These are phyloP conservation scores for Pontederia crassipes DNA, from an alignment of 176 grass and related monocot genomes.

Conservation along the genomic window DNA sequence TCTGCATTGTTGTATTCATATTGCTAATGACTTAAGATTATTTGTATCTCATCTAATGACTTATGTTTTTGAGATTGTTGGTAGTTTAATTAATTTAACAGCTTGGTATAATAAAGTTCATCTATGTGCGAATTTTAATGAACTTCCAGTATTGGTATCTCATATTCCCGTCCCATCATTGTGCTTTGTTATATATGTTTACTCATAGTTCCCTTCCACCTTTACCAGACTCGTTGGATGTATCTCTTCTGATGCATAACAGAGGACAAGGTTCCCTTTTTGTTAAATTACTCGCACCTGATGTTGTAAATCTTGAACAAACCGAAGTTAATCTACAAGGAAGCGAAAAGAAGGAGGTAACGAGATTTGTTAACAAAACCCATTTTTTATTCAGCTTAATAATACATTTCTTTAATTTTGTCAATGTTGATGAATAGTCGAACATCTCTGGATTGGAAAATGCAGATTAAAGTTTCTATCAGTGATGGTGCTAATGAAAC, in stretches of 20 bases:
- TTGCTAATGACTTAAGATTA: too few relatives aligned
- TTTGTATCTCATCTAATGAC: too few relatives aligned
- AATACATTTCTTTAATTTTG: not conserved
- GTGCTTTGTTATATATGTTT: not conserved
- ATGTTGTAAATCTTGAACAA: constrained; percentile 46
- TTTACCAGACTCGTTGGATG: constrained; percentile 60
- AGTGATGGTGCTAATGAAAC: constrained; percentile 25
- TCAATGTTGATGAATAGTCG: not conserved
- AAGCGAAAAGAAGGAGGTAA: constrained; percentile 58
- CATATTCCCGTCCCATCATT: not conserved
- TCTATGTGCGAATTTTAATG: too few relatives aligned
- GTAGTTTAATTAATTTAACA: too few relatives aligned
- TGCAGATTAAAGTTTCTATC: constrained; percentile 51
- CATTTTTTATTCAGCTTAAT: not conserved
- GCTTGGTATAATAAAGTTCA: too few relatives aligned
- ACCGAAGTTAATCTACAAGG: constrained; percentile 36
- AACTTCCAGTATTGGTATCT: not conserved
- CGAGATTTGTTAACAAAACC: too few relatives aligned
- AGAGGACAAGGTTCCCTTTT: constrained; percentile 43
- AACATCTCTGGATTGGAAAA: constrained; percentile 13
- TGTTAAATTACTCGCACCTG: constrained; percentile 50
- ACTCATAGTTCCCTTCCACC: not conserved
- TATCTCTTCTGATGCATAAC: constrained; percentile 86
- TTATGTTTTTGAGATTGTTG: too few relatives aligned
- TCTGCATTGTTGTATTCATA: too few relatives aligned